Conservation (phyloP, 148 eudicot species). For the Vaccinium myrtillus region DNA sequence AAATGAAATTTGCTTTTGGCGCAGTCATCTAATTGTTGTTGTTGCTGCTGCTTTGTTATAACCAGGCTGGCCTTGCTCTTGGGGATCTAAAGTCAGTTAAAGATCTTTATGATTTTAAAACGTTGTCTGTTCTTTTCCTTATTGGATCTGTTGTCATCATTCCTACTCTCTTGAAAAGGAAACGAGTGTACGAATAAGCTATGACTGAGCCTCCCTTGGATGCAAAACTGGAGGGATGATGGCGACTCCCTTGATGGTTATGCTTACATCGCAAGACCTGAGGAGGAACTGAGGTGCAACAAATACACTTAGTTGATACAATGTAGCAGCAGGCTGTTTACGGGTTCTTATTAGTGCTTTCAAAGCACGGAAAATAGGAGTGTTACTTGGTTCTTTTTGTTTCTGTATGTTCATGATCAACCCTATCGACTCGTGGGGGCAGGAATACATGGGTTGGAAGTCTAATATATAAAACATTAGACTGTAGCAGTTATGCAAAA, state of each 20-base stretch:
- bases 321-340: not conserved
- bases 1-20: not conserved
- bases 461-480: not conserved
- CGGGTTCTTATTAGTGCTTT: not conserved
- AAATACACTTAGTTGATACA: not conserved
- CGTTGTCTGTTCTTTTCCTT: conserved; percentile 80
- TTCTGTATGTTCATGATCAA: not conserved
- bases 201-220: not conserved
- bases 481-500: not conserved
- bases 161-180: conserved; percentile 89
- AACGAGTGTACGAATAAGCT: conserved; percentile 73
- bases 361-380: not conserved
- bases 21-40: conserved; percentile 1
- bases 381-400: not conserved
- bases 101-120: conserved; percentile 94
- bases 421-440: not conserved
- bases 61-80: conserved; percentile 98
- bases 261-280: not conserved
- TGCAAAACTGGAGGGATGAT: not conserved
- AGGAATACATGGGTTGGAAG: not conserved
- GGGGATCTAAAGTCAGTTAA: conserved; percentile 96
- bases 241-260: not conserved
- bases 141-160: conserved; percentile 68
- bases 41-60: conserved; percentile 13
- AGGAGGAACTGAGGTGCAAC: conserved; percentile 3